phyloP scores from a whole-genome alignment of 140 eudicot genomes.

The Cichorium intybus region DNA sequence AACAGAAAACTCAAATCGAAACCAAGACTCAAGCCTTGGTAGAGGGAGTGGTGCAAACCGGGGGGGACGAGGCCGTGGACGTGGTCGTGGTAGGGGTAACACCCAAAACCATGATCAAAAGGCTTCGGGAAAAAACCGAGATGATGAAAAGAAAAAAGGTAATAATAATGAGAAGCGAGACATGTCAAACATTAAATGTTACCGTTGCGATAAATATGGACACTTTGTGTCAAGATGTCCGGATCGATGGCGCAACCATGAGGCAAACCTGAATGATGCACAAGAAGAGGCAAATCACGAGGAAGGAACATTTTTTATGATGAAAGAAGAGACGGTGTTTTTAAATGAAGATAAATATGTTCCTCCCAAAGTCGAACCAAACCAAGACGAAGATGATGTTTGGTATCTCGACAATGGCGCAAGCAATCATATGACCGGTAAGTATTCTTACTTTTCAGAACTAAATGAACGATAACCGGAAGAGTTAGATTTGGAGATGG shows the following conservation, averaged over 20 bases:
- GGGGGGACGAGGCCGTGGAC: background rate
- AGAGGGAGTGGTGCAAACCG: background rate
- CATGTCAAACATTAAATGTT: background rate
- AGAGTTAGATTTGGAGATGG: background rate
- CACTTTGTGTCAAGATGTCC: too few species aligned
- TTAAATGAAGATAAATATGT: too few species aligned
- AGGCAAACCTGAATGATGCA: too few species aligned
- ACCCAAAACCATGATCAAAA: background rate
- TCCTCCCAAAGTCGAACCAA: too few species aligned
- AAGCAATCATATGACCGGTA: background rate
- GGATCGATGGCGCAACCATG: too few species aligned
- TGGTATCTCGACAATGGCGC: too few species aligned
- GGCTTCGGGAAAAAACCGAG: background rate
- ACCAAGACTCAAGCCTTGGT: background rate
- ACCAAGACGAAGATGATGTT: too few species aligned
- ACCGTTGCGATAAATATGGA: background rate
- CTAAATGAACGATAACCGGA: background rate
- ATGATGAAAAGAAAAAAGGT: background rate
- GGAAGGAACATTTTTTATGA: too few species aligned
- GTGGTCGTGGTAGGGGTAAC: background rate
- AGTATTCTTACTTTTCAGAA: background rate
- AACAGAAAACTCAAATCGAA: background rate
- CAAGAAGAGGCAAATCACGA: too few species aligned
- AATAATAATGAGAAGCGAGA: background rate
- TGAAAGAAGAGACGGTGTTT: too few species aligned